These are phyloP conservation scores for Aspergillus spinulosporus DNA, from an alignment of 2,329 filamentous ascomycete genomes.

Conservation along the genomic window DNA sequence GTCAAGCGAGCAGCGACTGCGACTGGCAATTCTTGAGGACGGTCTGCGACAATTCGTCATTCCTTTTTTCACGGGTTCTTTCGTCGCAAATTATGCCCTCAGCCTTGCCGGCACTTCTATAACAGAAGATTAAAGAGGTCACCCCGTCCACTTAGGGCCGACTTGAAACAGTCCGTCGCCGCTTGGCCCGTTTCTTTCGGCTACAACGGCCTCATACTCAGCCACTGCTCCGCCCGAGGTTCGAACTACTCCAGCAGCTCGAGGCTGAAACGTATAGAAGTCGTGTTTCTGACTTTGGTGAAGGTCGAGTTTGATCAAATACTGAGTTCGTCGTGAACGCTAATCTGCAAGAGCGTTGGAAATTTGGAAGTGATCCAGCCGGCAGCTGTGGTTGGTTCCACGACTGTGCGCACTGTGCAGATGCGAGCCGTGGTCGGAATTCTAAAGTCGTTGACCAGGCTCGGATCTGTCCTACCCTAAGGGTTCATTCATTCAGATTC, in stretches of 20 bases:
- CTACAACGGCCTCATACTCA: conserved; percentile 1
- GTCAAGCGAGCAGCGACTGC: no score
- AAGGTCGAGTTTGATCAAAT: background rate
- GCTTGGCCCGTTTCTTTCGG: conserved; percentile 4
- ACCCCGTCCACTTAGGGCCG: conserved; percentile 1
- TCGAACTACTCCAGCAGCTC: background rate
- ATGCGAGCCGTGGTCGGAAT: background rate
- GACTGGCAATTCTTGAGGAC: background rate
- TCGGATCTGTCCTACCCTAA: background rate
- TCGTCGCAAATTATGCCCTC: background rate
- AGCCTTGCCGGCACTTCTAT: conserved; percentile 6
- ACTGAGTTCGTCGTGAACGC: background rate
- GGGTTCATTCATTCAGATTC: background rate
- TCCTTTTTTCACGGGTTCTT: background rate
- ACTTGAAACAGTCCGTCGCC: conserved; percentile 13
- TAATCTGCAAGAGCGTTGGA: background rate
- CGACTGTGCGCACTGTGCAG: background rate
- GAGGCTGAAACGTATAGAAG: conserved; percentile 16
- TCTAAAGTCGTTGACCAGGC: background rate
- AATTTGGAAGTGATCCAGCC: background rate
- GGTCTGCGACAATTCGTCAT: background rate
- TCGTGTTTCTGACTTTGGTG: background rate
- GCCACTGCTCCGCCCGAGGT: conserved; percentile 7
- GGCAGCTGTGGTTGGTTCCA: background rate
- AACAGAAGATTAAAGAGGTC: background rate